These are phyloP conservation scores for Fusarium humuli DNA, from an alignment of 2,329 filamentous ascomycete species.

Conservation along the genomic window DNA sequence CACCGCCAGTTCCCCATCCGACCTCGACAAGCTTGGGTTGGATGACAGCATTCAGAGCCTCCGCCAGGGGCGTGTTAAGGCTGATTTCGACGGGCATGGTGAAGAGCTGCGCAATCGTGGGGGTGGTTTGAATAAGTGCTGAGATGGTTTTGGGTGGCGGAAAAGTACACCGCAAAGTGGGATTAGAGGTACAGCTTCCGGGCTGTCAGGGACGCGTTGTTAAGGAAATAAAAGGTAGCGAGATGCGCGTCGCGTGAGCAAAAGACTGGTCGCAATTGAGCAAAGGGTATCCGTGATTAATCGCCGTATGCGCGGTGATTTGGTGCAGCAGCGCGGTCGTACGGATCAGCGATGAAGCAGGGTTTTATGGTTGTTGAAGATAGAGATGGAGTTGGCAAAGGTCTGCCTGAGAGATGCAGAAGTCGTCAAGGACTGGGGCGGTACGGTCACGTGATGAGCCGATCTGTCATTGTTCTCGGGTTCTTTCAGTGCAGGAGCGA, in stretches of 20 bases:
- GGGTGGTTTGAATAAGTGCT: conserved; percentile 5
- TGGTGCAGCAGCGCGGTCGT: conserved; percentile 33
- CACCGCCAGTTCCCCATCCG: conserved; percentile 86
- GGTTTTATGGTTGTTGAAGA: conserved; percentile 38
- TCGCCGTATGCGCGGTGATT: conserved; percentile 30
- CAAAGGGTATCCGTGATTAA: conserved; percentile 4
- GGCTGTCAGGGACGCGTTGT: conserved; percentile 42
- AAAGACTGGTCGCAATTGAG: conserved; percentile 34
- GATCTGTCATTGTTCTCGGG: conserved; percentile 23
- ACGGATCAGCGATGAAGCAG: conserved; percentile 36
- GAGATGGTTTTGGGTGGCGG: conserved; percentile 34
- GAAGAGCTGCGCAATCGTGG: conserved; percentile 33
- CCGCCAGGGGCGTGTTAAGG: conserved; percentile 83
- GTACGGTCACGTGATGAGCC: conserved; percentile 44
- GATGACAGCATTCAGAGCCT: conserved; percentile 83
- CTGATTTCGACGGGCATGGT: conserved; percentile 83
- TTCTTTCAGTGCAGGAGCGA: neutral
- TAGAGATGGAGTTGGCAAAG: conserved; percentile 45
- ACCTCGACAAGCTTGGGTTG: conserved; percentile 93
- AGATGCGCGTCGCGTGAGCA: conserved; percentile 46
- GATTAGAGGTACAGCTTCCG: conserved; percentile 30
- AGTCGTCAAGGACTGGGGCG: conserved; percentile 47
- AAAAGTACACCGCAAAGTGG: conserved; percentile 34
- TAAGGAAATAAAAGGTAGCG: conserved; percentile 8
- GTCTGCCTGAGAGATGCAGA: conserved; percentile 44